These are phyloP conservation scores for Nakaseomyces uthaithaninus DNA, from an alignment of 1,139 yeast genomes.

Conservation along the genomic window DNA sequence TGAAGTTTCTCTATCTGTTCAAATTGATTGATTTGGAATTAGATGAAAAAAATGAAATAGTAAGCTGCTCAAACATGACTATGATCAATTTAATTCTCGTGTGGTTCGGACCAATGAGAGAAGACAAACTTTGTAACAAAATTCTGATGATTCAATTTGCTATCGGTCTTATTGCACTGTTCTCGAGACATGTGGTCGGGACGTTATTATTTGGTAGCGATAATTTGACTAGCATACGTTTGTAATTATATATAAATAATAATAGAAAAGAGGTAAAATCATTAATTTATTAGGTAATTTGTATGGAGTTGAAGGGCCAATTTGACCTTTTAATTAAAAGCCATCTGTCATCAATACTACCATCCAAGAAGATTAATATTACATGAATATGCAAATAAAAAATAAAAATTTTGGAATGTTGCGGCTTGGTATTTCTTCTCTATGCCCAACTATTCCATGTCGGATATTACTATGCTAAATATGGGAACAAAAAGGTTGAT, in stretches of 20 bases:
- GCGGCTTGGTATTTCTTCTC: too few relatives aligned
- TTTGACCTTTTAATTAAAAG: too few relatives aligned
- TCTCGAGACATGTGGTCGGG: conserved; percentile 76
- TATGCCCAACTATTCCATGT: too few relatives aligned
- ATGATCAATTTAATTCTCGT: conserved; percentile 74
- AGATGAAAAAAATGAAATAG: conserved; percentile 22
- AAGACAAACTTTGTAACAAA: conserved; percentile 58
- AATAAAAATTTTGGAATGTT: too few relatives aligned
- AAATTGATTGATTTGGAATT: conserved; percentile 40
- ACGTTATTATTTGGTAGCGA: conserved; percentile 85
- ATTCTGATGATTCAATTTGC: conserved; percentile 55
- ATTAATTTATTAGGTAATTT: too few relatives aligned
- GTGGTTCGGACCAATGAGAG: conserved; percentile 84
- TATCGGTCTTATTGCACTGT: conserved; percentile 59
- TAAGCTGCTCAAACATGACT: conserved; percentile 71
- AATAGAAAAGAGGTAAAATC: too few relatives aligned
- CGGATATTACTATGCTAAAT: too few relatives aligned
- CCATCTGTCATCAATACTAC: too few relatives aligned
- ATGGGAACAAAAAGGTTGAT: too few relatives aligned
- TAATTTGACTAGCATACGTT: conserved; percentile 42
- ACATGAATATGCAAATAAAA: too few relatives aligned
- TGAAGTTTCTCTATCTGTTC: conserved; percentile 32
- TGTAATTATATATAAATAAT: neutral
- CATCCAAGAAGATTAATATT: too few relatives aligned
- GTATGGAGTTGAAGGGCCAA: too few relatives aligned